phyloP scores from a whole-genome alignment of 352 stramenopile species.

The Phytopythium mirpurense region DNA sequence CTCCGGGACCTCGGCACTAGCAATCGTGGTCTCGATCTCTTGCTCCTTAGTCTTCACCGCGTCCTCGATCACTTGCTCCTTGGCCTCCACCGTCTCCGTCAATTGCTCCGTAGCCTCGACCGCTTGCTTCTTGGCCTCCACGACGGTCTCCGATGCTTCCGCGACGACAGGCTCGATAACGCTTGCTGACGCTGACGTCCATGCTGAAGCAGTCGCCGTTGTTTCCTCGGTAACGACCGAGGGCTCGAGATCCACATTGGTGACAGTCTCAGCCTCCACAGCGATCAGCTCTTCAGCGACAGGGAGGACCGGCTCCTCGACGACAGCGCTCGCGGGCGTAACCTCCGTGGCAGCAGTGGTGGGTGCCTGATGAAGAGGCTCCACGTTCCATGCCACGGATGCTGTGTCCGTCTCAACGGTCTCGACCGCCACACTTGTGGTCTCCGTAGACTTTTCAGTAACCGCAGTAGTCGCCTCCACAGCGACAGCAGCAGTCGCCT shows the following conservation, averaged over 20 bases:
- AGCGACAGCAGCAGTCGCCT: no score
- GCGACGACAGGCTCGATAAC: slow-evolving; percentile 1
- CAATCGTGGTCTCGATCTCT: slow-evolving; percentile 3
- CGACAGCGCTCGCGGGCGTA: background rate
- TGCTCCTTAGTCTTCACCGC: slow-evolving; percentile 14
- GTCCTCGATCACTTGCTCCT: slow-evolving; percentile 6
- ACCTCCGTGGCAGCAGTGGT: slow-evolving; percentile 2
- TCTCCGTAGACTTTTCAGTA: slow-evolving; percentile 1
- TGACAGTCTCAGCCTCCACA: background rate
- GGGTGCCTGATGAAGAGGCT: slow-evolving; percentile 15
- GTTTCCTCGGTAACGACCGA: slow-evolving; percentile 10
- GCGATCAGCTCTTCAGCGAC: background rate
- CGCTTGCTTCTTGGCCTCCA: slow-evolving; percentile 1
- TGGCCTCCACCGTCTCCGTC: slow-evolving; percentile 2
- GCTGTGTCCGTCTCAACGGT: slow-evolving; percentile 13
- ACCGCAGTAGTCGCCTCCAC: no score
- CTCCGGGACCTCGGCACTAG: slow-evolving; percentile 15
- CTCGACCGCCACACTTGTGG: background rate
- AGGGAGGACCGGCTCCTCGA: background rate
- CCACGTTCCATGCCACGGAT: slow-evolving; percentile 22
- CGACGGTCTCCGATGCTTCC: background rate
- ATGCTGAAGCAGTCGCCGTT: background rate
- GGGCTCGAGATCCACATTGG: slow-evolving; percentile 1
- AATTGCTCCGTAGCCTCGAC: slow-evolving; percentile 12
- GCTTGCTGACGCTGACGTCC: background rate